Evolutionary conservation across 2,329 filamentous ascomycete species (phyloP).

Genomic region (Microdochium nivale): DNA sequence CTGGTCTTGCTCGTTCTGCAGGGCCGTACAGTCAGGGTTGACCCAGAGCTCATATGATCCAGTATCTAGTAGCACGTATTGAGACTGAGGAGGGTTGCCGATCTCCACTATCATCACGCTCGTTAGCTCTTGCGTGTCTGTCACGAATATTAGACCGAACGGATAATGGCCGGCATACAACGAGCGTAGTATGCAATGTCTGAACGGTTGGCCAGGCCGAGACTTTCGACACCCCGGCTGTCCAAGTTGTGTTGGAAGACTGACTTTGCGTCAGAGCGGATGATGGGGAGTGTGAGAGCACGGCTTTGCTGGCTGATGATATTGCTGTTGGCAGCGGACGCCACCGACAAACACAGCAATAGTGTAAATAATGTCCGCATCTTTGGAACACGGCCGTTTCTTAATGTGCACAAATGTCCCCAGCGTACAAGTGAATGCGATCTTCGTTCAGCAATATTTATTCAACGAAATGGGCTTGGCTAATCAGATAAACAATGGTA

Average conservation of each 20-base stretch:
- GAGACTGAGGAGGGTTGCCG: slow-evolving; percentile 43
- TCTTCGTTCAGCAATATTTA: too few relatives aligned
- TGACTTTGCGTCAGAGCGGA: background rate
- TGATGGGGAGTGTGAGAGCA: background rate
- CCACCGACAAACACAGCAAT: background rate
- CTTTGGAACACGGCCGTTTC: background rate
- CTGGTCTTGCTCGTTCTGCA: slow-evolving; percentile 28
- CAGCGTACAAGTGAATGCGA: too few relatives aligned
- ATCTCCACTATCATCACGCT: slow-evolving; percentile 31
- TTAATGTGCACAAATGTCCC: too few relatives aligned
- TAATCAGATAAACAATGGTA: too few relatives aligned
- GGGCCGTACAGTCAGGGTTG: slow-evolving; percentile 47
- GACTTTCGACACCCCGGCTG: background rate
- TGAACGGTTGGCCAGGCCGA: slow-evolving; percentile 38
- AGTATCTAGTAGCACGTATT: slow-evolving; percentile 49
- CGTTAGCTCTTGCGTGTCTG: slow-evolving; percentile 5
- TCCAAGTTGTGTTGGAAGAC: background rate
- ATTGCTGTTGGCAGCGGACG: background rate
- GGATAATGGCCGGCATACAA: slow-evolving; percentile 21
- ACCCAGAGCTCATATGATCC: slow-evolving; percentile 54
- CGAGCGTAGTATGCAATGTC: slow-evolving; percentile 46
- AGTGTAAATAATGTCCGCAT: background rate
- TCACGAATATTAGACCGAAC: background rate
- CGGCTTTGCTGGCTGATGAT: background rate
- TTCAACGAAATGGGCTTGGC: too few relatives aligned